These are phyloP conservation scores for Xerocomus spinulosus DNA, from an alignment of 768 basidiomycete species.

Conservation along the genomic window DNA sequence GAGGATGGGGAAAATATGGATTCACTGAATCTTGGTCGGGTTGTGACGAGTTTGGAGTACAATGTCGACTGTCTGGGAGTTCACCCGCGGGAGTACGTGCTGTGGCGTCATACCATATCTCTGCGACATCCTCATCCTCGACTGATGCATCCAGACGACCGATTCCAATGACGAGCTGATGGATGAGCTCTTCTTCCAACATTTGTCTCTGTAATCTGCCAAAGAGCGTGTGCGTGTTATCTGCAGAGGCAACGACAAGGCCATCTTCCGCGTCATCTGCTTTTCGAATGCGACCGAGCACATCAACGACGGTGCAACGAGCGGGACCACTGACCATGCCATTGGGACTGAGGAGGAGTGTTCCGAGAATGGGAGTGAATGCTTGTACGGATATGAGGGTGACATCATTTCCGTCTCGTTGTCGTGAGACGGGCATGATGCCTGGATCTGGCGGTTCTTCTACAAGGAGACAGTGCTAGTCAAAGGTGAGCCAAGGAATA, in stretches of 20 bases:
- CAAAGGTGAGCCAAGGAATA: slow-evolving; percentile 3
- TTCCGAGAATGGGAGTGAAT: slow-evolving; percentile 90
- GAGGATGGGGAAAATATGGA: slow-evolving; percentile 50
- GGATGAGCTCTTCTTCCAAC: slow-evolving; percentile 77
- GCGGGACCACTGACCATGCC: slow-evolving; percentile 67
- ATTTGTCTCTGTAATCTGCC: slow-evolving; percentile 51
- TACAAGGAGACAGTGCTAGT: slow-evolving; percentile 63
- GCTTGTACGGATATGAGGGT: slow-evolving; percentile 70
- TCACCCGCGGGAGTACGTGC: slow-evolving; percentile 31
- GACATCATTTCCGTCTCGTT: slow-evolving; percentile 14
- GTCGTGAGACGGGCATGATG: slow-evolving; percentile 8
- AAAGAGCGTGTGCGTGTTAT: slow-evolving; percentile 42
- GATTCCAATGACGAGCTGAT: slow-evolving; percentile 88
- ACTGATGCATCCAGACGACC: slow-evolving; percentile 55
- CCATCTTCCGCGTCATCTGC: slow-evolving; percentile 46
- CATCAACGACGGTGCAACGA: slow-evolving; percentile 70
- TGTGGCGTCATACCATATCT: slow-evolving; percentile 31
- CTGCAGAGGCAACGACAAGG: slow-evolving; percentile 34
- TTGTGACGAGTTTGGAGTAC: slow-evolving; percentile 6
- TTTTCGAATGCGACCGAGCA: slow-evolving; percentile 65
- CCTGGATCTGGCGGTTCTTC: slow-evolving; percentile 36
- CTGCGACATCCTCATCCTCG: slow-evolving; percentile 34
- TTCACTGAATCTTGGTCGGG: slow-evolving; percentile 30
- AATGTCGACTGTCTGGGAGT: slow-evolving; percentile 16
- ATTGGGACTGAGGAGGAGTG: slow-evolving; percentile 79